These are phyloP conservation scores for Hypericum perforatum DNA, from an alignment of 345 rosid genomes.

Conservation along the genomic window DNA sequence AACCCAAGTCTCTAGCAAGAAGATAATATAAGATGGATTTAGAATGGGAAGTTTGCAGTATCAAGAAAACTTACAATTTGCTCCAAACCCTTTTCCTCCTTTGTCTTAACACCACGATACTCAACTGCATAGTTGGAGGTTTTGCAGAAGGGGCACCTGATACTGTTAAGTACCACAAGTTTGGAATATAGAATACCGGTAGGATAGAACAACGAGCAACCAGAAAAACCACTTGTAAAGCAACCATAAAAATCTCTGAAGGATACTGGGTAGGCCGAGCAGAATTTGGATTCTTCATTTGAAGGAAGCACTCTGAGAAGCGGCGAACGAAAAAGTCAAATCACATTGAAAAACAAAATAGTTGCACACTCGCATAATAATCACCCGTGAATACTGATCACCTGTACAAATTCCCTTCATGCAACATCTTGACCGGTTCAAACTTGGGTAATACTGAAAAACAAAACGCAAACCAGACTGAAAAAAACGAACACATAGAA, in stretches of 20 bases:
- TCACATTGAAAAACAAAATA: neutral
- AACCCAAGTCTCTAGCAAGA: neutral
- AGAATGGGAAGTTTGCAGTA: neutral
- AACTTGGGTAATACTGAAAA: constrained; percentile 80
- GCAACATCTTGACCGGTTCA: constrained; percentile 94
- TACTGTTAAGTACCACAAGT: constrained; percentile 42
- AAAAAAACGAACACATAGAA: neutral
- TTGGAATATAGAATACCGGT: neutral
- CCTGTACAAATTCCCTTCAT: constrained; percentile 97
- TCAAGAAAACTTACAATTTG: constrained; percentile 61
- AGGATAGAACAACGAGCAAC: neutral
- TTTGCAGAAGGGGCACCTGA: constrained; percentile 97
- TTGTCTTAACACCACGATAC: constrained; percentile 81
- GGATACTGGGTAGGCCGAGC: constrained; percentile 99
- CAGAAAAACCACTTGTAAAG: constrained; percentile 7
- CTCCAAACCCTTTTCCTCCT: constrained; percentile 94
- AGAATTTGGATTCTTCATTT: constrained; percentile 94
- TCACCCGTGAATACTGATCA: constrained; percentile 13
- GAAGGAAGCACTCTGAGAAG: constrained; percentile 91
- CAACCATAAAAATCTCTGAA: constrained; percentile 15
- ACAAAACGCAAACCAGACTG: neutral
- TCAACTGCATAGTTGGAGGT: constrained; percentile 92
- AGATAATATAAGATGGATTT: neutral
- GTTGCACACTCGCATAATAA: constrained; percentile 3
- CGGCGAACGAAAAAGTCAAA: constrained; percentile 16